These are phyloP conservation scores for Sporothrix brunneoviolacea DNA, from an alignment of 2,329 filamentous ascomycete genomes.

Conservation along the genomic window DNA sequence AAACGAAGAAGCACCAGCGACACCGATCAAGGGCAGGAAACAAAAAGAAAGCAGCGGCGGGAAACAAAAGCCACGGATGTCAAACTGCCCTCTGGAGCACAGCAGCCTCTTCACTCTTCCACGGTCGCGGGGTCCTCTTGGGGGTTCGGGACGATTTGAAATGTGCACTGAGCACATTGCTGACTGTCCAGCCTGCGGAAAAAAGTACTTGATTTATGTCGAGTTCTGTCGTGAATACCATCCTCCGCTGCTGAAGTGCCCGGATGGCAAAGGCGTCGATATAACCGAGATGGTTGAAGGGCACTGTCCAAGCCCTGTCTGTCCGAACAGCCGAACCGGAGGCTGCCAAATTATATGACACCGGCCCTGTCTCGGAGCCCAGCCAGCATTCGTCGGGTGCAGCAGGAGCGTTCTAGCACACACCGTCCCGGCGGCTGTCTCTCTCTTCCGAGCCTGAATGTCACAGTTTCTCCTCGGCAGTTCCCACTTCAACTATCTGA, in stretches of 20 bases:
- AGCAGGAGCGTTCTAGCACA: too few species aligned
- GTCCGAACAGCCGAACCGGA: slow-evolving; percentile 51
- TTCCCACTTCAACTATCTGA: slow-evolving; percentile 73
- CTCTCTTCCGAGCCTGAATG: not conserved
- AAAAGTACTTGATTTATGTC: slow-evolving; percentile 52
- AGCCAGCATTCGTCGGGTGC: too few species aligned
- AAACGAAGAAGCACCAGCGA: not conserved
- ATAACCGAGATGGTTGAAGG: slow-evolving; percentile 44
- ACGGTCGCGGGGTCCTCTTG: not conserved
- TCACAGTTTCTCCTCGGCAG: slow-evolving; percentile 47
- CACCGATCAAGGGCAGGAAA: too few species aligned
- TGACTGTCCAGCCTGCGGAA: slow-evolving; percentile 54
- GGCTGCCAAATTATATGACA: slow-evolving; percentile 49
- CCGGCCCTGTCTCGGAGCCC: too few species aligned
- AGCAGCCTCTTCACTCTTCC: not conserved
- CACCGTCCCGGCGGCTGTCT: too few species aligned
- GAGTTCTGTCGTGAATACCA: slow-evolving; percentile 47
- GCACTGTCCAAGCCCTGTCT: slow-evolving; percentile 52
- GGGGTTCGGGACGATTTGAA: slow-evolving; percentile 28
- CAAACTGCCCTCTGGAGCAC: not conserved
- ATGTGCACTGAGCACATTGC: slow-evolving; percentile 55
- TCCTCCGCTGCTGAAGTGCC: slow-evolving; percentile 42
- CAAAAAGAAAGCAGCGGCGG: not conserved
- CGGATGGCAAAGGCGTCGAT: slow-evolving; percentile 33
- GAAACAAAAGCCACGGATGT: not conserved